phyloP scores from a whole-genome alignment of 768 basidiomycete species.

The Chalciporus piperatus region DNA sequence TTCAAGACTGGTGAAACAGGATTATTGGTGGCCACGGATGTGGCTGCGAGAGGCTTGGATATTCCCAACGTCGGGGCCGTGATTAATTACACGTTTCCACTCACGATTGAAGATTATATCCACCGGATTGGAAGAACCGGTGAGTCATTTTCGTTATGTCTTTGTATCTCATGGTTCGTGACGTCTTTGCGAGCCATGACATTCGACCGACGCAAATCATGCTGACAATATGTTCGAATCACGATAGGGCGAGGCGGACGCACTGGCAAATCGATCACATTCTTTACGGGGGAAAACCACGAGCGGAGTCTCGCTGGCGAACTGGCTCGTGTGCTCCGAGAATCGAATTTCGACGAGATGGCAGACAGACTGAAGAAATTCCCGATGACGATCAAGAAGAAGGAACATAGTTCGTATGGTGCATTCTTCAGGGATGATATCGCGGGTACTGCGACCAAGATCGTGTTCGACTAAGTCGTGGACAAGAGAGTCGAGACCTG shows the following conservation, averaged over 20 bases:
- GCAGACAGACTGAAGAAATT: constrained; percentile 67
- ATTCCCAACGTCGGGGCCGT: constrained; percentile 95
- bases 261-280: constrained; percentile 89
- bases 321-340: constrained; percentile 84
- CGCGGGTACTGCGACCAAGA: constrained; percentile 68
- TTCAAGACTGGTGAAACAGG: constrained; percentile 83
- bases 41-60: constrained; percentile 94
- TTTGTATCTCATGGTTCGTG: not conserved
- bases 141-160: constrained; percentile 26
- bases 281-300: constrained; percentile 91
- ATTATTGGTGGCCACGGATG: constrained; percentile 93
- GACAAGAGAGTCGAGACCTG: not conserved
- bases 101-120: constrained; percentile 92
- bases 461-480: constrained; percentile 54
- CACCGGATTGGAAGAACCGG: constrained; percentile 90
- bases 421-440: constrained; percentile 73
- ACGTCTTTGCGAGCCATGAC: not conserved
- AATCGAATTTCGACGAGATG: constrained; percentile 79
- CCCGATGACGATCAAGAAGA: constrained; percentile 98
- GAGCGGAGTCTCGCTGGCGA: constrained; percentile 89
- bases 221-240: not conserved
- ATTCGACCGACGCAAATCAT: not conserved
- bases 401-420: constrained; percentile 86
- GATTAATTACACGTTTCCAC: constrained; percentile 96
- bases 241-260: constrained; percentile 82